Evolutionary conservation across 805 yeast genomes (phyloP).

Genomic region (Wickerhamomyces strasburgensis): DNA sequence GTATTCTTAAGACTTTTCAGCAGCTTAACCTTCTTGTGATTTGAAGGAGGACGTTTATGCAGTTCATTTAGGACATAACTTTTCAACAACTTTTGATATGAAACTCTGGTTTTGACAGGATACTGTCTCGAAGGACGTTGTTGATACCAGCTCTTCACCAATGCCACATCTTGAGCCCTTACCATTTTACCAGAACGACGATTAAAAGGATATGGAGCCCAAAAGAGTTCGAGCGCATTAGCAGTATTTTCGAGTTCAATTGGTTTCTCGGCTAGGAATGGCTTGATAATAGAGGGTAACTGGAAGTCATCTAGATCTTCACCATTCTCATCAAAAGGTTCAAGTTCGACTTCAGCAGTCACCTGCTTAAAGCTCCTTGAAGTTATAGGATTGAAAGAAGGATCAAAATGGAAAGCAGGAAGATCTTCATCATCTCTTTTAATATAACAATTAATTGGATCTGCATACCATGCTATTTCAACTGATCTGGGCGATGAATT

Average conservation of each 20-base stretch:
- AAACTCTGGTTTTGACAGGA: constrained; percentile 76
- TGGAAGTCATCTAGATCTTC: constrained; percentile 36
- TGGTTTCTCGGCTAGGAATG: constrained; percentile 45
- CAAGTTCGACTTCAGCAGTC: constrained; percentile 19
- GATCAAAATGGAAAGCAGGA: constrained; percentile 54
- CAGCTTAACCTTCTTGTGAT: constrained; percentile 50
- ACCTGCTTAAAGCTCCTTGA: constrained; percentile 25
- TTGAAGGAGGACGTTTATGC: constrained; percentile 40
- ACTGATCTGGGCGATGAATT: constrained; percentile 72
- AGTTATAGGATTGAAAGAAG: constrained; percentile 52
- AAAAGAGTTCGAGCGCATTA: constrained; percentile 63
- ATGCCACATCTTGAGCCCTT: constrained; percentile 86
- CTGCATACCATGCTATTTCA: constrained; percentile 55
- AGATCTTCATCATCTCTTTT: constrained; percentile 39
- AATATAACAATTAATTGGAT: constrained; percentile 50
- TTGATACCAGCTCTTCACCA: constrained; percentile 77
- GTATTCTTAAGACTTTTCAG: constrained; percentile 67
- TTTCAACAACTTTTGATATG: constrained; percentile 87
- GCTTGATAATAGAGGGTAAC: constrained; percentile 40
- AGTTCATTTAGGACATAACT: constrained; percentile 66
- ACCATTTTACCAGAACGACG: constrained; percentile 64
- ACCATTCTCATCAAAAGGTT: constrained; percentile 25
- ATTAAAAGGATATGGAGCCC: constrained; percentile 86
- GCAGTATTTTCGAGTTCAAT: constrained; percentile 41
- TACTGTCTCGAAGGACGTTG: constrained; percentile 56